Evolutionary conservation across 2,329 filamentous ascomycete species (phyloP).

Genomic region (Drechslera avenae): DNA sequence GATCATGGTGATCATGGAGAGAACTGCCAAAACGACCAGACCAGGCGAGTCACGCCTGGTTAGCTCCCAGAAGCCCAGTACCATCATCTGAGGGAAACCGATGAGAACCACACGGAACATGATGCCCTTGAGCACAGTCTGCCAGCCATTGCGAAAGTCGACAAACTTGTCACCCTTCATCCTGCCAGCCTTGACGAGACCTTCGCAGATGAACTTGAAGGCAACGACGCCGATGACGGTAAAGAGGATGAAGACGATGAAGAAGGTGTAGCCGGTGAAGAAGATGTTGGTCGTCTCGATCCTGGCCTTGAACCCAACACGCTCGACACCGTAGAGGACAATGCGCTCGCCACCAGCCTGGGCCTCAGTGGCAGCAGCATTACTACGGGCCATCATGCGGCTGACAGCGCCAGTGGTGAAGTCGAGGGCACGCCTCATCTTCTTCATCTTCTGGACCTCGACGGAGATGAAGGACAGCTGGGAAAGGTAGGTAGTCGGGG

Average conservation of each 20-base stretch:
- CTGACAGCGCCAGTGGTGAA: conserved; percentile 24
- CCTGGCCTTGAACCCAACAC: conserved; percentile 81
- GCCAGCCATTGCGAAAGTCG: conserved; percentile 94
- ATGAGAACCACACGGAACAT: conserved; percentile 88
- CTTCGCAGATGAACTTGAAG: conserved; percentile 83
- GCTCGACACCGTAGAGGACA: conserved; percentile 79
- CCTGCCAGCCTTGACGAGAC: conserved; percentile 73
- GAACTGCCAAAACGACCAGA: conserved; percentile 82
- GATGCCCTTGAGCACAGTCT: conserved; percentile 89
- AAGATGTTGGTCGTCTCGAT: conserved; percentile 95
- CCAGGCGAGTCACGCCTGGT: conserved; percentile 84
- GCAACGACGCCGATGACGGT: conserved; percentile 73
- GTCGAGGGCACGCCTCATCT: conserved; percentile 46
- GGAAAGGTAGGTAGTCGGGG: conserved; percentile 77
- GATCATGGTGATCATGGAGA: conserved; percentile 84
- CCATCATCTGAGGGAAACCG: conserved; percentile 87
- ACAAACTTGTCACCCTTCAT: conserved; percentile 86
- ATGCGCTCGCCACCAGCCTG: conserved; percentile 43
- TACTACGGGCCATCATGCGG: conserved; percentile 51
- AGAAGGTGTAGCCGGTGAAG: conserved; percentile 88
- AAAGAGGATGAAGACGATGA: conserved; percentile 79
- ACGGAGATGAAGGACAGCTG: conserved; percentile 77
- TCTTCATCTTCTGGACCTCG: conserved; percentile 79
- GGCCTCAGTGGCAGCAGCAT: conserved; percentile 52
- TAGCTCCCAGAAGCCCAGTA: conserved; percentile 92